A percentile compares a stretch with the other conserved stretches of the same genome.
phyloP scores from a whole-genome alignment of 495 filamentous ascomycete genomes.

The Oidiodendron maius region DNA sequence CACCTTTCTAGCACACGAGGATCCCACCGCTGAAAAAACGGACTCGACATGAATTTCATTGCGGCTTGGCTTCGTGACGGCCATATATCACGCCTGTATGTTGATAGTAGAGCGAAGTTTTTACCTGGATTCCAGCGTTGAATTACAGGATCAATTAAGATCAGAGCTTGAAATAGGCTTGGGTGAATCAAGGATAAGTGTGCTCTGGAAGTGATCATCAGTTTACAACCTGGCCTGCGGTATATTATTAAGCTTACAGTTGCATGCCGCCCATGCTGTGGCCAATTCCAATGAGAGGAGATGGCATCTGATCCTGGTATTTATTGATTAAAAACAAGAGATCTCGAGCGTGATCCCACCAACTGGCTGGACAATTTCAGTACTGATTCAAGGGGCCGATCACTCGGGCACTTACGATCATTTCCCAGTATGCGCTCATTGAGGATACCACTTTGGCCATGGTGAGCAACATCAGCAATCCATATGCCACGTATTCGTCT shows the following conservation, averaged over 20 bases:
- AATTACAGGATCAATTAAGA: conserved; percentile 76
- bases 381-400: not conserved
- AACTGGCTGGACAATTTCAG: conserved; percentile 26
- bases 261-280: conserved; percentile 81
- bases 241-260: no score
- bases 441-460: not conserved
- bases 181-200: conserved; percentile 66
- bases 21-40: conserved; percentile 65
- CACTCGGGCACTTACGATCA: not conserved
- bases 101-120: conserved; percentile 29
- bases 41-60: conserved; percentile 47
- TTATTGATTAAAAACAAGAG: conserved; percentile 75
- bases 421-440: conserved; percentile 3
- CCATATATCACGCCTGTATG: conserved; percentile 64
- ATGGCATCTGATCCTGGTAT: conserved; percentile 73
- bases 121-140: conserved; percentile 27
- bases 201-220: no score
- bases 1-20: conserved; percentile 58
- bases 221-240: no score
- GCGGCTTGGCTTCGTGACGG: conserved; percentile 51
- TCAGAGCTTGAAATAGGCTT: conserved; percentile 64
- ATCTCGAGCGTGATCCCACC: conserved; percentile 82
- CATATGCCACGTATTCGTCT: conserved; percentile 72
- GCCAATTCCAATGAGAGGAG: conserved; percentile 77
- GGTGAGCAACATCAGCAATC: conserved; percentile 57